Evolutionary conservation across 768 basidiomycete species (phyloP).

Genomic region (Ramaria sp.): DNA sequence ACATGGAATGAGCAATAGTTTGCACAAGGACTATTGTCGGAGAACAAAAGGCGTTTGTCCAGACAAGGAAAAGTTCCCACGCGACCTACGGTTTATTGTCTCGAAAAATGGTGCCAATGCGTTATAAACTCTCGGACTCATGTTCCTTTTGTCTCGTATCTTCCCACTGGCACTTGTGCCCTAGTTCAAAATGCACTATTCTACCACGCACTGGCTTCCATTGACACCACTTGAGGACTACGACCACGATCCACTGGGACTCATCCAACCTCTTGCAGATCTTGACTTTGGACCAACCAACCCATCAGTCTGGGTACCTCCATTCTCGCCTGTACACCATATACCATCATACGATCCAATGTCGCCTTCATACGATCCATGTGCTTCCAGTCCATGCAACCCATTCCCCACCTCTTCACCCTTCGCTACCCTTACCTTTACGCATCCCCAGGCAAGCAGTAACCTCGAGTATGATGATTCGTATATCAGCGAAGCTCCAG

Average conservation of each 20-base stretch:
- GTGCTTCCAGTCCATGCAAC: conserved; percentile 8
- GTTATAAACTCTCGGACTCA: background rate
- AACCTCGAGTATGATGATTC: background rate
- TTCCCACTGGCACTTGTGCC: too few species aligned
- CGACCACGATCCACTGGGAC: background rate
- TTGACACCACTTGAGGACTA: background rate
- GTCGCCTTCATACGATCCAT: conserved; percentile 9
- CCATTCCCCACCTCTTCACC: conserved; percentile 7
- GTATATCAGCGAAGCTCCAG: background rate
- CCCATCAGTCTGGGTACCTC: background rate
- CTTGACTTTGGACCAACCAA: background rate
- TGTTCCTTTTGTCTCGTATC: background rate
- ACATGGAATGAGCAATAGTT: too few species aligned
- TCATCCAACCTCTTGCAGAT: background rate
- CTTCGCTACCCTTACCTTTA: background rate
- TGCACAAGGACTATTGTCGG: background rate
- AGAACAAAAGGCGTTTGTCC: background rate
- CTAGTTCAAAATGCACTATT: background rate
- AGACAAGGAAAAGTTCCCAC: background rate
- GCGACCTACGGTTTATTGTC: background rate
- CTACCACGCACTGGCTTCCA: background rate
- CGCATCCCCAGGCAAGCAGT: background rate
- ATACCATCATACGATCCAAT: conserved; percentile 8
- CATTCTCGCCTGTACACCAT: background rate
- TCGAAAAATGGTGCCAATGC: background rate